These are phyloP conservation scores for Alternaria hordeiaustralica DNA, from an alignment of 2,329 filamentous ascomycete genomes.

Conservation along the genomic window DNA sequence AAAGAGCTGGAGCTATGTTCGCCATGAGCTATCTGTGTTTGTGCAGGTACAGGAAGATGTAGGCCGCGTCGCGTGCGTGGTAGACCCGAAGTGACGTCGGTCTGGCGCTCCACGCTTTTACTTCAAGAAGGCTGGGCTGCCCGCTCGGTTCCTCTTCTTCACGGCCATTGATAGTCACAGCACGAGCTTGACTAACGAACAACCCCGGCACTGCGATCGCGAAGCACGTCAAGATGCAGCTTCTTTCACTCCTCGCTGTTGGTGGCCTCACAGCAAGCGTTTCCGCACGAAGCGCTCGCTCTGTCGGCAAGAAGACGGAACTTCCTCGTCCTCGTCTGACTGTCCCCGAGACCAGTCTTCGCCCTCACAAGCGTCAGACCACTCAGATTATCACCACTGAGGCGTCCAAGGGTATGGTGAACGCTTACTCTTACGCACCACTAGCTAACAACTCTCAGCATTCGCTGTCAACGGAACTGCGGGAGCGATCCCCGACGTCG, in stretches of 20 bases:
- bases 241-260: slow-evolving; percentile 41
- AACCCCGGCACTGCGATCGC: background rate
- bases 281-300: slow-evolving; percentile 37
- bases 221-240: slow-evolving; percentile 33
- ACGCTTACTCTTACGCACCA: too few species aligned
- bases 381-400: slow-evolving; percentile 51
- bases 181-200: slow-evolving; percentile 2
- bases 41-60: slow-evolving; percentile 10
- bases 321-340: slow-evolving; percentile 35
- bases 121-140: slow-evolving; percentile 5
- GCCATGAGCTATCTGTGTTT: slow-evolving; percentile 15
- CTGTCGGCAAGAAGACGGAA: slow-evolving; percentile 39
- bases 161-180: slow-evolving; percentile 8
- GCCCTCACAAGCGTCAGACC: slow-evolving; percentile 29
- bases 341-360: slow-evolving; percentile 22
- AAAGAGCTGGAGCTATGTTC: slow-evolving; percentile 8
- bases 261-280: slow-evolving; percentile 34
- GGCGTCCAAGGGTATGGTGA: slow-evolving; percentile 25
- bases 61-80: slow-evolving; percentile 8
- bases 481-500: slow-evolving; percentile 55
- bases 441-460: slow-evolving; percentile 28
- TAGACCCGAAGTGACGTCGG: slow-evolving; percentile 17
- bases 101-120: background rate
- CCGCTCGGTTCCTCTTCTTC: background rate
- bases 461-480: slow-evolving; percentile 48